Evolutionary conservation across 306 rosid genomes (phyloP).

Genomic region (Vachellia collinsii): DNA sequence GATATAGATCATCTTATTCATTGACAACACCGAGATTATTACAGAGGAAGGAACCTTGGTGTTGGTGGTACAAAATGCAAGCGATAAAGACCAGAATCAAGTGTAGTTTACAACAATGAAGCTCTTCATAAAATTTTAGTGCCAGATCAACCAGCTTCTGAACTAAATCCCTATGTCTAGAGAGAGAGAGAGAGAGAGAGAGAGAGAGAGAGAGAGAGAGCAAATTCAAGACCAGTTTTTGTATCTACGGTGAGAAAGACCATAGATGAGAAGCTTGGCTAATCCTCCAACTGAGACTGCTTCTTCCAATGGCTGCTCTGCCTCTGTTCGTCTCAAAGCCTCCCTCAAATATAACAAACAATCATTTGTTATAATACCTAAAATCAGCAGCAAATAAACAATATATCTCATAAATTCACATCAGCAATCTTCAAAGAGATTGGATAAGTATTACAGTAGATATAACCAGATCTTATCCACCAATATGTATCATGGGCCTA

Average conservation of each 20-base stretch:
- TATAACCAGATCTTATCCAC: conserved; percentile 67
- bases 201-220: not conserved
- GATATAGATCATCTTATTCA: not conserved
- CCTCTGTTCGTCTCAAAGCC: not conserved
- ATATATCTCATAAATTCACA: not conserved
- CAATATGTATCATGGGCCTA: conserved; percentile 97
- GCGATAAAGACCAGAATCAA: too few relatives aligned
- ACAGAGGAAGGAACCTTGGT: not conserved
- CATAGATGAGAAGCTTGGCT: conserved; percentile 1
- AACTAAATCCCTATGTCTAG: too few relatives aligned
- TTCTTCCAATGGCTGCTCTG: conserved; percentile 14
- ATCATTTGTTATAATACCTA: conserved; percentile 25
- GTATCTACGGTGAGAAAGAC: not conserved
- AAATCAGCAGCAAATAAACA: conserved; percentile 28
- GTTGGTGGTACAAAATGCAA: too few relatives aligned
- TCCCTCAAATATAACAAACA: not conserved
- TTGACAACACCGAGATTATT: not conserved
- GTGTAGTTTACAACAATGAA: not conserved
- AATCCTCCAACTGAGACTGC: not conserved
- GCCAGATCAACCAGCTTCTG: too few relatives aligned
- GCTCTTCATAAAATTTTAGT: not conserved
- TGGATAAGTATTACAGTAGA: not conserved
- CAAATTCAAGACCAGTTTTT: not conserved
- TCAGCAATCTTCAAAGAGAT: conserved; percentile 13
- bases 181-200: too few relatives aligned